Conservation (phyloP, 768 basidiomycete species). For the Leucocoprinus birnbaumii region DNA sequence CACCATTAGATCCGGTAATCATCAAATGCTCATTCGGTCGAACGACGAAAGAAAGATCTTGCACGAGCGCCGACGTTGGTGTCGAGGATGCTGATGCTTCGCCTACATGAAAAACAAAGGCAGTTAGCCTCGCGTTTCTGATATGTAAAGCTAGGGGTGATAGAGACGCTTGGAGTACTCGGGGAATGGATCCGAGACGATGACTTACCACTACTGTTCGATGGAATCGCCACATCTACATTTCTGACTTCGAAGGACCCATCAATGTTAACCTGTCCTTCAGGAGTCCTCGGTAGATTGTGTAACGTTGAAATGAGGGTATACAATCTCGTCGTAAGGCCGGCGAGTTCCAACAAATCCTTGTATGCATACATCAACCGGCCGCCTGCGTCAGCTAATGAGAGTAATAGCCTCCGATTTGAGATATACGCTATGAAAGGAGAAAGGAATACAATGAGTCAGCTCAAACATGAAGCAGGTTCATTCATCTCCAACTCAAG, state of each 20-base stretch:
- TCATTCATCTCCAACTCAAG: too few relatives aligned
- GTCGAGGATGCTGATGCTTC: neutral
- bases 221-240: conserved; percentile 71
- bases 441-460: neutral
- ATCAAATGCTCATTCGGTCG: conserved; percentile 80
- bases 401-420: conserved; percentile 84
- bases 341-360: conserved; percentile 92
- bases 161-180: too few relatives aligned
- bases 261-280: conserved; percentile 19
- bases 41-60: conserved; percentile 63
- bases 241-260: conserved; percentile 58
- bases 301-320: conserved; percentile 84
- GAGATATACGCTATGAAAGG: conserved; percentile 71
- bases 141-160: too few relatives aligned
- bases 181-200: too few relatives aligned
- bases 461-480: neutral
- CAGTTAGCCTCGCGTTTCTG: too few relatives aligned
- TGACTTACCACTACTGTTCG: conserved; percentile 7
- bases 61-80: conserved; percentile 47
- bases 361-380: conserved; percentile 97
- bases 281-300: conserved; percentile 56
- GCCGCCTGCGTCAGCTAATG: conserved; percentile 95
- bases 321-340: conserved; percentile 88
- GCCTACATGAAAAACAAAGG: too few relatives aligned
- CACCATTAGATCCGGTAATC: conserved; percentile 92